Evolutionary conservation across 176 grass and related monocot species (phyloP).

Genomic region (Ananas comosus): DNA sequence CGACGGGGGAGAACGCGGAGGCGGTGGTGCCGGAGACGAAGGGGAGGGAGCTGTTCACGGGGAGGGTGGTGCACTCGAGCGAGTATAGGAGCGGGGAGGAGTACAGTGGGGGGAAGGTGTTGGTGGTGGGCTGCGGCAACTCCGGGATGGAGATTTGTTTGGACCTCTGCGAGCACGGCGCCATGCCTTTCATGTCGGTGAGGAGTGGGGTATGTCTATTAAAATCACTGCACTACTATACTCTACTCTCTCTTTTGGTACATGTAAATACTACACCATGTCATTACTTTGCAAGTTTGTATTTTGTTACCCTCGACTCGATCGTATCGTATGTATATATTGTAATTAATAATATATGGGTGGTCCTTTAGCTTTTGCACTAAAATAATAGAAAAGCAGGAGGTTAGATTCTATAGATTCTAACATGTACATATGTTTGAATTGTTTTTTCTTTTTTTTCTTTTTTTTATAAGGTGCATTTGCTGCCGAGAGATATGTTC

Average conservation of each 20-base stretch:
- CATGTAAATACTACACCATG: not conserved
- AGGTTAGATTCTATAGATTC: no score
- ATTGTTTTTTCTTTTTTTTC: not conserved
- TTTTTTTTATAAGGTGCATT: no score
- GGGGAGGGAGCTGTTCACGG: conserved; percentile 57
- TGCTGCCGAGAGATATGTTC: conserved; percentile 82
- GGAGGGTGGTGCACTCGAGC: conserved; percentile 68
- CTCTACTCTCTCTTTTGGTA: not conserved
- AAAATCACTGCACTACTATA: not conserved
- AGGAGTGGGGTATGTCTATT: conserved; percentile 57
- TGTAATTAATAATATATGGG: no score
- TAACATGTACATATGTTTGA: not conserved
- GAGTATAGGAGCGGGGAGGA: conserved; percentile 65
- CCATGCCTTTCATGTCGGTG: conserved; percentile 84
- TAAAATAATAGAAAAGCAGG: no score
- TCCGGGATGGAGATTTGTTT: conserved; percentile 97
- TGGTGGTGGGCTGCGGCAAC: conserved; percentile 89
- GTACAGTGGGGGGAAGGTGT: conserved; percentile 57
- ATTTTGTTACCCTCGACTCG: no score
- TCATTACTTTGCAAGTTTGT: no score
- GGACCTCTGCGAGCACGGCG: conserved; percentile 72
- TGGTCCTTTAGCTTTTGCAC: no score
- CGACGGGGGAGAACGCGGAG: conserved; percentile 89
- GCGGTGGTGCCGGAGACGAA: conserved; percentile 56
- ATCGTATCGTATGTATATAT: no score